These are phyloP conservation scores for Neovahlkampfia damariscottae DNA, from an alignment of 78 protist species.

Conservation along the genomic window DNA sequence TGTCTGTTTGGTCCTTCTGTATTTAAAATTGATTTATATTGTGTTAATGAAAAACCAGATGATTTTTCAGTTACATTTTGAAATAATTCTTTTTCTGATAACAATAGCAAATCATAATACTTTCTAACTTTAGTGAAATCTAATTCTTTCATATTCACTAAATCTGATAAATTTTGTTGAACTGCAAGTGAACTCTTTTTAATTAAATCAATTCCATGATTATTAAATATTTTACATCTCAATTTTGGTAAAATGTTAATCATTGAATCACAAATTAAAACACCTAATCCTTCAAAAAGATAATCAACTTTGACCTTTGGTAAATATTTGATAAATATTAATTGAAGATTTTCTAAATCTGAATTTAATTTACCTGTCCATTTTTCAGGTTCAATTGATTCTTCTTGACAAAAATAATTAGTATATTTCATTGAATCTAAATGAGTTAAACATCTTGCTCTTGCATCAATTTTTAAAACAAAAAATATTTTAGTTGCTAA, in stretches of 20 bases:
- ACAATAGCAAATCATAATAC: neutral
- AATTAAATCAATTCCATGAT: neutral
- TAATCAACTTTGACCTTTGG: neutral
- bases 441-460: neutral
- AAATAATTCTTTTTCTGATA: neutral
- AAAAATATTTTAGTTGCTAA: neutral
- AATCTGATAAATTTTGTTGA: neutral
- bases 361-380: neutral
- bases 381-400: neutral
- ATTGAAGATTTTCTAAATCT: neutral
- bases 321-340: neutral
- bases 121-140: neutral
- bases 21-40: too few species aligned
- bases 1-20: too few species aligned
- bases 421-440: neutral
- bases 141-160: neutral
- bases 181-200: neutral
- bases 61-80: too few species aligned
- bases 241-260: neutral
- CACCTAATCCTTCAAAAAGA: neutral
- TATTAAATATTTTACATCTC: neutral
- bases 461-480: neutral
- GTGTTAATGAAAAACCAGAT: too few species aligned
- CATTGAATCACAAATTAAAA: neutral
- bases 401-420: neutral